Conservation (phyloP, 2,329 filamentous ascomycete genomes). For the Colletotrichum tabaci region DNA sequence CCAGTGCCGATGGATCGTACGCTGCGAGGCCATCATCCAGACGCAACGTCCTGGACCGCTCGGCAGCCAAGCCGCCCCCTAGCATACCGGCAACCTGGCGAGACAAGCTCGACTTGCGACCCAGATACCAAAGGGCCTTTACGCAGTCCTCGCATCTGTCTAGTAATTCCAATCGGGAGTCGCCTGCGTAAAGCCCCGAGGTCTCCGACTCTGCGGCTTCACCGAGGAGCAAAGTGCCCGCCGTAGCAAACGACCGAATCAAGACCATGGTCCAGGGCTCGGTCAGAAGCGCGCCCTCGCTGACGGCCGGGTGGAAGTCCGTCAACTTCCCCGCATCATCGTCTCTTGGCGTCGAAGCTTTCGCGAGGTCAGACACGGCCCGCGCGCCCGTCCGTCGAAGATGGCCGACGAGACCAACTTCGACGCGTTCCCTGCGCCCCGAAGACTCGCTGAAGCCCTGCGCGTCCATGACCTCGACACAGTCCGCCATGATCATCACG, state of each 20-base stretch:
- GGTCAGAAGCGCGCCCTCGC: conserved; percentile 69
- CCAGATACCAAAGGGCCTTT: conserved; percentile 67
- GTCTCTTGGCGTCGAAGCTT: conserved; percentile 56
- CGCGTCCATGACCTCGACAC: conserved; percentile 66
- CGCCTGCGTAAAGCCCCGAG: too few relatives aligned
- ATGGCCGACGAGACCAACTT: conserved; percentile 52
- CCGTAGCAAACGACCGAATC: conserved; percentile 66
- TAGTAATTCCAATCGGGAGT: neutral
- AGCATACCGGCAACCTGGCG: conserved; percentile 62
- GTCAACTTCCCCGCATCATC: conserved; percentile 43
- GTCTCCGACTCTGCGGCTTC: conserved; percentile 36
- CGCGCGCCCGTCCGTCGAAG: conserved; percentile 61
- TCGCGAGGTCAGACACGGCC: conserved; percentile 64
- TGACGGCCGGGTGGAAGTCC: conserved; percentile 68
- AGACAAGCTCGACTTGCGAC: conserved; percentile 57
- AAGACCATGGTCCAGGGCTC: conserved; percentile 73
- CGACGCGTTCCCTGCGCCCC: conserved; percentile 47
- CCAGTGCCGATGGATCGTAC: neutral
- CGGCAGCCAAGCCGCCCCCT: conserved; percentile 82
- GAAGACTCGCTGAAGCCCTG: conserved; percentile 48
- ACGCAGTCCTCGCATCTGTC: conserved; percentile 64
- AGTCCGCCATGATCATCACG: conserved; percentile 67
- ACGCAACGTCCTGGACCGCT: conserved; percentile 82
- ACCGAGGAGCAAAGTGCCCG: conserved; percentile 57
- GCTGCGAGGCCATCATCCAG: conserved; percentile 74